Percentiles rank a stretch among this genome's conserved stretches.
These are phyloP conservation scores for Colletotrichum neosansevieriae DNA, from an alignment of 2,329 filamentous ascomycete genomes.

Conservation along the genomic window DNA sequence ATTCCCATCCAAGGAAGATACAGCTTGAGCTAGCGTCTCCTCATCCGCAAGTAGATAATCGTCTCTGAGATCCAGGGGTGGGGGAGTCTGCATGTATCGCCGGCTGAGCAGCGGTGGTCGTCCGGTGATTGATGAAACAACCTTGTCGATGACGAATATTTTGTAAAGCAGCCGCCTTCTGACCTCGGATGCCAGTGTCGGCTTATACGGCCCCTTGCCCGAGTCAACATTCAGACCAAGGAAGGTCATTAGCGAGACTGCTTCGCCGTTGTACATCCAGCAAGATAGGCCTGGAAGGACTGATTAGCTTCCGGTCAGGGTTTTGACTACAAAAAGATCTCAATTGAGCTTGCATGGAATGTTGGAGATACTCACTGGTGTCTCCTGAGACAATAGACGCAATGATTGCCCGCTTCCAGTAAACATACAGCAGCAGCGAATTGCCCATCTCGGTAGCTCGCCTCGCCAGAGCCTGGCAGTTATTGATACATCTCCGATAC, in stretches of 20 bases:
- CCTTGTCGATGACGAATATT: slow-evolving; percentile 62
- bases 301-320: background rate
- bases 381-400: slow-evolving; percentile 56
- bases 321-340: too few species aligned
- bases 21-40: slow-evolving; percentile 52
- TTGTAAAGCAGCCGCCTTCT: slow-evolving; percentile 50
- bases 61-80: slow-evolving; percentile 67
- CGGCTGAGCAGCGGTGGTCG: slow-evolving; percentile 65
- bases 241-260: slow-evolving; percentile 52
- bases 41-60: slow-evolving; percentile 59
- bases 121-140: slow-evolving; percentile 63
- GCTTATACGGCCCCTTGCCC: slow-evolving; percentile 44
- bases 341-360: too few species aligned
- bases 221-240: slow-evolving; percentile 50
- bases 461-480: slow-evolving; percentile 51
- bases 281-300: slow-evolving; percentile 48
- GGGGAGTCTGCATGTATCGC: slow-evolving; percentile 65
- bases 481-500: slow-evolving; percentile 48
- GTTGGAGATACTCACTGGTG: slow-evolving; percentile 49
- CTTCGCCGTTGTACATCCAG: slow-evolving; percentile 54
- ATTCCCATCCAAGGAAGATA: slow-evolving; percentile 56
- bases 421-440: slow-evolving; percentile 53
- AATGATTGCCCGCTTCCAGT: slow-evolving; percentile 49
- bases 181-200: slow-evolving; percentile 52
- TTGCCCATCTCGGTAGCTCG: slow-evolving; percentile 47